phyloP scores from a whole-genome alignment of 2,329 filamentous ascomycete genomes.

The Pseudocercospora fijiensis region DNA sequence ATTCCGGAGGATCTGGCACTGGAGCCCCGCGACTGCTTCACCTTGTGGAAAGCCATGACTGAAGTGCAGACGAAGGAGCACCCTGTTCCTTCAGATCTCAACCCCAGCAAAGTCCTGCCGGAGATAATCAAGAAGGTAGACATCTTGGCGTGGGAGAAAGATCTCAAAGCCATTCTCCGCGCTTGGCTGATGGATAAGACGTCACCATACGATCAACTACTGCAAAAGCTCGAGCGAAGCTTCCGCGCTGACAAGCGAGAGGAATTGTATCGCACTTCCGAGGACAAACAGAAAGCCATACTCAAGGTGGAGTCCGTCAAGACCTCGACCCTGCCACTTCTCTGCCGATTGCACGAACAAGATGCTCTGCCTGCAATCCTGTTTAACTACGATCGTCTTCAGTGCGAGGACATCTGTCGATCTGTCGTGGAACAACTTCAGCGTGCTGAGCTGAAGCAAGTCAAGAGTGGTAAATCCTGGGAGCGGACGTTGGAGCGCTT shows the following conservation, averaged over 20 bases:
- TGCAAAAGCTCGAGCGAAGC: conserved; percentile 48
- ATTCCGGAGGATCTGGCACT: conserved; percentile 67
- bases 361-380: conserved; percentile 70
- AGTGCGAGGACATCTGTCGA: conserved; percentile 61
- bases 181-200: conserved; percentile 59
- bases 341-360: conserved; percentile 60
- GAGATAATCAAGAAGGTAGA: conserved; percentile 62
- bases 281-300: conserved; percentile 12
- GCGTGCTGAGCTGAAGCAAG: conserved; percentile 57
- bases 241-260: conserved; percentile 30
- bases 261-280: conserved; percentile 27
- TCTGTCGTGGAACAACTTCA: conserved; percentile 55
- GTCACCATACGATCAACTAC: conserved; percentile 55
- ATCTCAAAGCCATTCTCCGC: conserved; percentile 59
- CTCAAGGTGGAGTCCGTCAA: conserved; percentile 24
- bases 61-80: conserved; percentile 52
- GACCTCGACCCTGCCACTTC: conserved; percentile 58
- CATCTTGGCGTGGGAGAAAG: conserved; percentile 63
- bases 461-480: conserved; percentile 60
- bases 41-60: conserved; percentile 64
- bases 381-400: conserved; percentile 71
- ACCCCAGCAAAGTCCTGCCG: conserved; percentile 53
- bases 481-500: conserved; percentile 58
- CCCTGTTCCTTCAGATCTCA: conserved; percentile 50
- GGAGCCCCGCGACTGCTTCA: conserved; percentile 69